Base-by-base conservation (phyloP, 805 yeast species). In the Teunomyces lycoperdinae region DNA sequence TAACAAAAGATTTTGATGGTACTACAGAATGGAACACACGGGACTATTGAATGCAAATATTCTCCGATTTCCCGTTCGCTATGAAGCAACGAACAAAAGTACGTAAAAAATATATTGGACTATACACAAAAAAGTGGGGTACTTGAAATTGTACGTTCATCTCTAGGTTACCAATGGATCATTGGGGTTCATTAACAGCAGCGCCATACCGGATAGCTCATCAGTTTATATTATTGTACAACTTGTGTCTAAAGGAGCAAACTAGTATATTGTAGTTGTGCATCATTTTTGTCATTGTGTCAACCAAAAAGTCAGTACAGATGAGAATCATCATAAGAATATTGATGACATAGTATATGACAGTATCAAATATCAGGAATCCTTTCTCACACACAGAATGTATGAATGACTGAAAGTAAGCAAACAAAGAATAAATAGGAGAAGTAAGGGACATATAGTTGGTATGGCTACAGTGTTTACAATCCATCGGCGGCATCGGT, bases 161-260 rank as follows among this genome's bases (percentile, higher is more conserved):
- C 9, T 29, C 34, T 32, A 32, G 34, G 34, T 13, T 32, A 13
- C 34, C 34, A 32, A 32, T 5, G 4, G 13, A 10, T 13, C 17
- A n/a, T n/a, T 32, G 34, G 34, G 8, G 14, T 11, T 31, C 34
- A 31, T 31, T 31, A 31, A 8, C 13, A 32, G 24, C 14, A 40
- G 43, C 39, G 24, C 26, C 34, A 28, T 14, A 16, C 33, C 10
- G 10, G 33, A 9, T 14, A n/a, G 34, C 10, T 9, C 11, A n/a
- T 45, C 46, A 53, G 38, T 53, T 53, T 36, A 53, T 53, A 43
- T 53, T 53, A 45, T 53, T 53, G 54, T 47, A 53, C 55, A 53
- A 47, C 52, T 53, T 51, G 44, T 53, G 57, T 42, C 47, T 49
- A 36, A 51, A 50, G 29, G 48, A 46, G 31, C 47, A 43, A 41